Evolutionary conservation across 108 stramenopile genomes (phyloP), one percentile per base, ranked within the genome.

Genomic region (Cafeteria roenbergensis): DNA sequence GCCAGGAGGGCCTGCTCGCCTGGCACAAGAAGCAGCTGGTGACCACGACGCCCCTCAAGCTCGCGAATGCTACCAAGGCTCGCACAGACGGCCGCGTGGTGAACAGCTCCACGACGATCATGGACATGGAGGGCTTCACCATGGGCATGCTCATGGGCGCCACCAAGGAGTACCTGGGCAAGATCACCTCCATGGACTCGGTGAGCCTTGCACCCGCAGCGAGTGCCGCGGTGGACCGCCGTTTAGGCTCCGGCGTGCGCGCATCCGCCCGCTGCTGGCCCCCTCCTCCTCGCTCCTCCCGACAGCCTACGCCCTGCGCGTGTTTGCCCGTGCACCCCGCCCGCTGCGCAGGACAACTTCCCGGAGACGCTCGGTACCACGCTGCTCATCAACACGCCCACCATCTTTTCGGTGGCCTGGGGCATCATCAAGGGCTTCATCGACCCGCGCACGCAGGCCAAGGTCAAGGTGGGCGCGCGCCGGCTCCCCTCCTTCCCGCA

Each of bases 301-400:
- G n/a, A n/a, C n/a, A n/a, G n/a, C n/a, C n/a, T n/a, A n/a, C n/a
- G n/a, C n/a, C n/a, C n/a, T n/a, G n/a, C n/a, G n/a, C n/a, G n/a
- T n/a, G n/a, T n/a, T n/a, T n/a, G n/a, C n/a, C n/a, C n/a, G n/a
- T n/a, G n/a, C n/a, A n/a, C n/a, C n/a, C n/a, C n/a, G n/a, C n/a
- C n/a, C n/a, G n/a, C n/a, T n/a, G n/a, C n/a, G n/a, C 34, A 42
- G 24, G 31, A 66, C 55, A 67, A 73, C 53, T 73, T 69, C 48
- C 73, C 73, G 8, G 73, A 73, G 22, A 73, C 73, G 14, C 48
- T 73, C 60, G 68, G 63, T 4, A 63, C 9, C 14, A 51, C 64
- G 35, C 34, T 67, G 17, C 62, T 73, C 35, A 63, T 73, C 25
- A 67, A 73, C 63, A 28, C 68, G 0, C 73, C 73, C 20, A 31